Evolutionary conservation across 371 early-diverging fungal species (phyloP), one percentile per base, ranked within the genome.

Genomic region (Apophysomyces variabilis): DNA sequence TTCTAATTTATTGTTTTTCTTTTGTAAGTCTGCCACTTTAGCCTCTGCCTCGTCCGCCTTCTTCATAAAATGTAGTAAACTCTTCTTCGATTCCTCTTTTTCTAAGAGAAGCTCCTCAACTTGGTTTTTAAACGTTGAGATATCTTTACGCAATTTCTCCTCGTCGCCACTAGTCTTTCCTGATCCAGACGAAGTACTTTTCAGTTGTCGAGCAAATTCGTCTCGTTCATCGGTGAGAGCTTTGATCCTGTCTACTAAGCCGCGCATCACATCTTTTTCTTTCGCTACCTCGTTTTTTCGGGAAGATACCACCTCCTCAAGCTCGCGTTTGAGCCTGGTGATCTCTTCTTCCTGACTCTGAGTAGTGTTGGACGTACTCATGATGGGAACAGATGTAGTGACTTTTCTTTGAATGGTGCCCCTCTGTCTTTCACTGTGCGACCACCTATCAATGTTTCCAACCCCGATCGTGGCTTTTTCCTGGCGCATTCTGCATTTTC

Each of bases 1-100:
- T 45, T 46, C n/a, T 13, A 44, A 47, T 4, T 62, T 16, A 4
- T 61, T 12, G 16, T 38, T 61, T 14, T 47, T n/a, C 41, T 60
- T 43, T 32, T 38, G 47, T 1, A 57, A 35, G 12, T 26, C 38
- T 5, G 57, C 8, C 13, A 46, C n/a, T 36, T 61, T 14, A 14
- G 37, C 56, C 57, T 68, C 68, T 3, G 75, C 70, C 35, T 78
- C 78, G 65, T 78, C 78, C 8, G 75, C 75, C n/a, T 70, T 70
- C 46, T 69, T 72, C 78, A 78, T 76, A 59, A 78, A 73, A n/a
- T 71, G 72, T 26, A 76, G 38, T 5, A 81, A 54, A 38, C 71
- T 78, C 57, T 78, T 75, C 62, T 81, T 81, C 9, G 78, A 73
- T 47, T 78, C 77, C 60, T 76, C 78, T 32, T 81, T 81, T 58